phyloP scores from a whole-genome alignment of 345 rosid genomes.

The Eucalyptus microcorys region DNA sequence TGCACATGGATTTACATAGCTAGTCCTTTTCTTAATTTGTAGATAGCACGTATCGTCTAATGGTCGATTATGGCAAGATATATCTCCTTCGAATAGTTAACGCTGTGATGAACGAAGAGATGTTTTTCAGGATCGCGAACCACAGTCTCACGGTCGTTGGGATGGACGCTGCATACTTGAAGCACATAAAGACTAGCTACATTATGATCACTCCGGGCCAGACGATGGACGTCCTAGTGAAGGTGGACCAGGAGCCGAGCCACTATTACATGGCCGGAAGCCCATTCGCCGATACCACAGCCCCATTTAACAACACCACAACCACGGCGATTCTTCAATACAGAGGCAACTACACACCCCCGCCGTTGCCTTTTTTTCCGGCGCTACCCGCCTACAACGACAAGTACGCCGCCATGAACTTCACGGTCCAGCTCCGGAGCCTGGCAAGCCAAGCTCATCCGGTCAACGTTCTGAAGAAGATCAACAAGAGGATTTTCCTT shows the following conservation, averaged over 20 bases:
- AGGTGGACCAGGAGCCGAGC: constrained; percentile 3
- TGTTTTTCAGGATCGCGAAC: constrained; percentile 10
- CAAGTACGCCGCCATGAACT: not conserved
- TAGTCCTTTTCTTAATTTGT: not conserved
- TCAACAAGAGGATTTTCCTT: not conserved
- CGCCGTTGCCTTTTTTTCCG: constrained; percentile 1
- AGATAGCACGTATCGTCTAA: not conserved
- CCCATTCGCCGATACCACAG: constrained; percentile 6
- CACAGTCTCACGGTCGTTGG: constrained; percentile 14
- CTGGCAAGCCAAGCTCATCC: constrained; percentile 4
- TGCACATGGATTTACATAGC: not conserved
- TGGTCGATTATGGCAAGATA: not conserved
- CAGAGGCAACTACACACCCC: constrained; percentile 4
- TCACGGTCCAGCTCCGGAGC: not conserved
- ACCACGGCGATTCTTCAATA: constrained; percentile 22
- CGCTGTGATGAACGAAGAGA: constrained; percentile 9
- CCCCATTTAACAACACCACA: constrained; percentile 2
- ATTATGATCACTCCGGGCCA: constrained; percentile 31
- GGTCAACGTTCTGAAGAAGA: constrained; percentile 2
- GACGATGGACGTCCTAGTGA: constrained; percentile 25
- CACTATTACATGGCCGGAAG: constrained; percentile 13
- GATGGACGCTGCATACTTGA: constrained; percentile 8
- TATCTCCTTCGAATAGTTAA: constrained; percentile 12
- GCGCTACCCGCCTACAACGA: constrained; percentile 3
- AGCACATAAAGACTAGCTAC: not conserved